A percentile compares a stretch with the other conserved stretches of the same genome.
Conservation (phyloP, 176 grass and related monocot genomes). For the Triticum aestivum region DNA sequence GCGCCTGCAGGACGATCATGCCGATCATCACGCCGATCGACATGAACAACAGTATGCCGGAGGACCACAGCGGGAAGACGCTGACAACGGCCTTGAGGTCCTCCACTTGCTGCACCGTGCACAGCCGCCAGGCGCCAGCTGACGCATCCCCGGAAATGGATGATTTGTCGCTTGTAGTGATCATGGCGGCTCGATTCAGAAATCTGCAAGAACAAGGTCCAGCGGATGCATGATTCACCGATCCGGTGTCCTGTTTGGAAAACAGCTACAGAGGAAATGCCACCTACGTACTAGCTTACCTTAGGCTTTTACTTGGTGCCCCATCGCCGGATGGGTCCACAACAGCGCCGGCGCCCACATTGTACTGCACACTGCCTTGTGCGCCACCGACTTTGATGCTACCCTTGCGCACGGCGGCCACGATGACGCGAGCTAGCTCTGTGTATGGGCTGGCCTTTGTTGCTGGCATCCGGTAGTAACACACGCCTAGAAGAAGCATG, state of each 20-base stretch:
- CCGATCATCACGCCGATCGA: constrained; percentile 35
- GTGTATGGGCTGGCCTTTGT: constrained; percentile 60
- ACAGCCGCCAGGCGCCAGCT: constrained; percentile 14
- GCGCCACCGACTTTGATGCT: not conserved
- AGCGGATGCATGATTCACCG: no score
- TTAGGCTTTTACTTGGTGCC: constrained; percentile 33
- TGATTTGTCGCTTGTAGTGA: constrained; percentile 15
- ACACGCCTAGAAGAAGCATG: constrained; percentile 41
- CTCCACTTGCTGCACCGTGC: constrained; percentile 35
- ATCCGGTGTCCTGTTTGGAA: no score
- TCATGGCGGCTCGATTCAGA: constrained; percentile 47
- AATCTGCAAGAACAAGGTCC: not conserved
- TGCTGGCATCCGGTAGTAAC: constrained; percentile 35
- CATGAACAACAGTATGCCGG: constrained; percentile 30
- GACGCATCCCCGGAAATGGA: not conserved
- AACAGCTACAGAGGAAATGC: no score
- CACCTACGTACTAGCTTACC: not conserved
- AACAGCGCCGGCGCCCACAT: not conserved
- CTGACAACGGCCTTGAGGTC: constrained; percentile 43
- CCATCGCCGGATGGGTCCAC: not conserved
- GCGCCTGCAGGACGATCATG: constrained; percentile 43
- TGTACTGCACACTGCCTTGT: not conserved
- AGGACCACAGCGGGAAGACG: constrained; percentile 39
- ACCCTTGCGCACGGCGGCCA: constrained; percentile 33
- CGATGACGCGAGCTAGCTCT: constrained; percentile 40